Conservation (phyloP, 2,329 filamentous ascomycete species). For the Colletotrichum sp. region DNA sequence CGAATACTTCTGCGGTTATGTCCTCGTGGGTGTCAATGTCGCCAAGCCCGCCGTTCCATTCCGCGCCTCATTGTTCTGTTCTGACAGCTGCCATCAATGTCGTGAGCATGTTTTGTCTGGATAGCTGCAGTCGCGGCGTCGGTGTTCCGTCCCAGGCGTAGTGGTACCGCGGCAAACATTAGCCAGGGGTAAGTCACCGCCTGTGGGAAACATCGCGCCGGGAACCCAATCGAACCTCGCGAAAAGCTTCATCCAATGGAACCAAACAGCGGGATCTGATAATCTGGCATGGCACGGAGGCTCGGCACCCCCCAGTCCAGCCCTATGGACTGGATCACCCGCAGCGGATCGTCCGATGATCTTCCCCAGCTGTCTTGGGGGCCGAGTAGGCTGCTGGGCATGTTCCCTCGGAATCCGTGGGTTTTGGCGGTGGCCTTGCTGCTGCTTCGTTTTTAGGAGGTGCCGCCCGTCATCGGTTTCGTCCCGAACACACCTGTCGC, state of each 20-base stretch:
- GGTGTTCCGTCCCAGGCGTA: not conserved
- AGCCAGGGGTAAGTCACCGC: not conserved
- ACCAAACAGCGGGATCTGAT: constrained; percentile 10
- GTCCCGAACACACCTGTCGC: not conserved
- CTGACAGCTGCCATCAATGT: not conserved
- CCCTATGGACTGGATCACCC: constrained; percentile 8
- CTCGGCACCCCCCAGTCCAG: not conserved
- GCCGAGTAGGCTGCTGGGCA: not conserved
- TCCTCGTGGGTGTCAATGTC: not conserved
- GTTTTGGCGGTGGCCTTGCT: not conserved
- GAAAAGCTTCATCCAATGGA: constrained; percentile 16
- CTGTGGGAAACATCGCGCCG: not conserved
- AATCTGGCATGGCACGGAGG: constrained; percentile 5
- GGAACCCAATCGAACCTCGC: not conserved
- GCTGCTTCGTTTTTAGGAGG: not conserved
- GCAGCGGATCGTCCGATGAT: constrained; percentile 18
- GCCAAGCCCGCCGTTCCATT: not conserved
- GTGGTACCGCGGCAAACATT: not conserved
- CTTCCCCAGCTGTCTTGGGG: not conserved
- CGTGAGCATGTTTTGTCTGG: not conserved
- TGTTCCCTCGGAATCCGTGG: not conserved
- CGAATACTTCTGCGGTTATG: not conserved
- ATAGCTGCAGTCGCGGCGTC: not conserved
- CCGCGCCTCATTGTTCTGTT: not conserved
- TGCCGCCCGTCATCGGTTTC: not conserved